Evolutionary conservation across 768 basidiomycete genomes (phyloP).

Genomic region (Baorangia bicolor): DNA sequence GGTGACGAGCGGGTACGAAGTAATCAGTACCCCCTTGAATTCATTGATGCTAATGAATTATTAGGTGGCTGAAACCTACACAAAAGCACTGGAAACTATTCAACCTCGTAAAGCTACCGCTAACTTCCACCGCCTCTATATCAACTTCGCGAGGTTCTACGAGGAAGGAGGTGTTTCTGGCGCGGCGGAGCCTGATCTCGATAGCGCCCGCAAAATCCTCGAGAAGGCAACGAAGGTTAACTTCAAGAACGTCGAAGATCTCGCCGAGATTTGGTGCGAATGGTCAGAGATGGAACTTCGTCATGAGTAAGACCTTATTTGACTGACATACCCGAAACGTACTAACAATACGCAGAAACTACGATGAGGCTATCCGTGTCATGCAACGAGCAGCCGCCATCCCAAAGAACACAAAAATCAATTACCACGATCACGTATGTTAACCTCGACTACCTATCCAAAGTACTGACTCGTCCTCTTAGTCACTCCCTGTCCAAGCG

Average conservation of each 20-base stretch:
- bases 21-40: neutral
- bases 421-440: constrained; percentile 91
- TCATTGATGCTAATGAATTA: neutral
- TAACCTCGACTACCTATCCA: neutral
- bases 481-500: constrained; percentile 83
- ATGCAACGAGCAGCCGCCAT: constrained; percentile 96
- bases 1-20: constrained; percentile 82
- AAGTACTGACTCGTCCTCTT: constrained; percentile 14
- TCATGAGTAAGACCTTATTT: constrained; percentile 68
- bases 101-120: constrained; percentile 87
- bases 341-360: constrained; percentile 62
- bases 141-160: constrained; percentile 97
- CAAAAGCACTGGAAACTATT: constrained; percentile 83
- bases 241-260: constrained; percentile 94
- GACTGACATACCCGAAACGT: neutral
- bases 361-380: constrained; percentile 90
- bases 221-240: constrained; percentile 91
- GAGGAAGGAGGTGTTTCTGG: constrained; percentile 89
- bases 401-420: constrained; percentile 87
- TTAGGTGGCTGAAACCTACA: constrained; percentile 92
- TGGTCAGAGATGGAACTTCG: constrained; percentile 99
- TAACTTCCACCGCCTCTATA: constrained; percentile 84
- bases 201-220: constrained; percentile 86
- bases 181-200: constrained; percentile 77
- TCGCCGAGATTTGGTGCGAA: constrained; percentile 99